Evolutionary conservation across 2,329 filamentous ascomycete genomes (phyloP).

Genomic region (Allantophomopsis cytisporea): DNA sequence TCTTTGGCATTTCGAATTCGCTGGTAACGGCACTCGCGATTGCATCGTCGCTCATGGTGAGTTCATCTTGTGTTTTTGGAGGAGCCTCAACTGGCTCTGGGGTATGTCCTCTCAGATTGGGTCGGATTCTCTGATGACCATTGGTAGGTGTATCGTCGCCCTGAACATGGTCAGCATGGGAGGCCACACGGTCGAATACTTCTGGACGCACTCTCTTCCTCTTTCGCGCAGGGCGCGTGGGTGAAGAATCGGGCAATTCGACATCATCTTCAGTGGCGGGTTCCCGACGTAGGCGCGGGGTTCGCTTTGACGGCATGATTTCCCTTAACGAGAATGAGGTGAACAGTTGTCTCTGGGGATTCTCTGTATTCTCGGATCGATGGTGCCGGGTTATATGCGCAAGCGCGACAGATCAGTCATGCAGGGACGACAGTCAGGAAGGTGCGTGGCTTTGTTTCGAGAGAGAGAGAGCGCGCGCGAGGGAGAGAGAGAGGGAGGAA

Average conservation of each 20-base stretch:
- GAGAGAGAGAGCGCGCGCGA: too few relatives aligned
- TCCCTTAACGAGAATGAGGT: background rate
- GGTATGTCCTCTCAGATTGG: too few relatives aligned
- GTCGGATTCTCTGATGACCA: too few relatives aligned
- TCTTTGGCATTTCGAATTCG: conserved; percentile 15
- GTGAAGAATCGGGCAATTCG: conserved; percentile 31
- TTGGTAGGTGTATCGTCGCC: background rate
- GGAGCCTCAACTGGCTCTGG: background rate
- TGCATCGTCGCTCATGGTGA: conserved; percentile 34
- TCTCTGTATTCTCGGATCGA: background rate
- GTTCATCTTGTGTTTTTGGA: conserved; percentile 25
- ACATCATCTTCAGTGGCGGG: conserved; percentile 8
- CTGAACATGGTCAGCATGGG: background rate
- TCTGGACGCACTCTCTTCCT: conserved; percentile 39
- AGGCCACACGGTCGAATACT: too few relatives aligned
- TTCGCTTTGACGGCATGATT: conserved; percentile 25
- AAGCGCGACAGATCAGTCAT: too few relatives aligned
- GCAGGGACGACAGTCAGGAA: too few relatives aligned
- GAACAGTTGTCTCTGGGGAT: too few relatives aligned
- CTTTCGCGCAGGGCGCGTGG: conserved; percentile 48
- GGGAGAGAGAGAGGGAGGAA: too few relatives aligned
- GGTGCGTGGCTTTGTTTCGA: background rate
- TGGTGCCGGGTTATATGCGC: background rate
- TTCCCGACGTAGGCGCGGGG: conserved; percentile 21
- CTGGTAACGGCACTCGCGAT: conserved; percentile 15